Conservation (phyloP, 2,329 filamentous ascomycete species). For the Rhytidhysteron rufulum region DNA sequence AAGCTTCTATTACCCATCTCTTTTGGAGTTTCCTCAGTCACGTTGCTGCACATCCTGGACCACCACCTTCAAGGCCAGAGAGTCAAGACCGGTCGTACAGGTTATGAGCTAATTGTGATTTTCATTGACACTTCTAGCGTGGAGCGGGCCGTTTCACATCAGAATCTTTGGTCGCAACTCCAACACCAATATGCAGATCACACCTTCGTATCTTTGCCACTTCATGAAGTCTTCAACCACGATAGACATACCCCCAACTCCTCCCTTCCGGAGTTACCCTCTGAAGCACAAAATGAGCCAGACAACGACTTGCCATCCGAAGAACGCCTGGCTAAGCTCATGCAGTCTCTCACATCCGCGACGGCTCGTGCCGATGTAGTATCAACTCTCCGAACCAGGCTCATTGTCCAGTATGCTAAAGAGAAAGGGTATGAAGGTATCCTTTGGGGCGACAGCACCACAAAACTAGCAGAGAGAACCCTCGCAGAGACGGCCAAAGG, state of each 20-base stretch:
- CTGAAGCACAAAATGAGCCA: not conserved
- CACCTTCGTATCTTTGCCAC: conserved; percentile 57
- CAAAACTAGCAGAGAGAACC: conserved; percentile 78
- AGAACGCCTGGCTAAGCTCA: conserved; percentile 47
- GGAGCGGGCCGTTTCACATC: conserved; percentile 6
- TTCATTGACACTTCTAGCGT: conserved; percentile 42
- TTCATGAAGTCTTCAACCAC: conserved; percentile 54
- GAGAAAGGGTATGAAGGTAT: conserved; percentile 62
- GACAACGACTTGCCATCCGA: conserved; percentile 3
- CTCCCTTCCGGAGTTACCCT: not conserved
- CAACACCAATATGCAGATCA: conserved; percentile 63
- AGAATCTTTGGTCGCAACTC: conserved; percentile 32
- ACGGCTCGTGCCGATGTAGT: conserved; percentile 74
- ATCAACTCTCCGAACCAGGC: conserved; percentile 65
- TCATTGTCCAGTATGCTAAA: conserved; percentile 57
- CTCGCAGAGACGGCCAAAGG: conserved; percentile 89
- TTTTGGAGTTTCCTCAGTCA: conserved; percentile 75
- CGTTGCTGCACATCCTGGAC: conserved; percentile 72
- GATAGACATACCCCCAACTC: not conserved
- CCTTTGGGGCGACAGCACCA: conserved; percentile 82
- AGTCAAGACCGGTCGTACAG: conserved; percentile 59
- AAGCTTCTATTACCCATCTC: conserved; percentile 76
- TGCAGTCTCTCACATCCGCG: conserved; percentile 63
- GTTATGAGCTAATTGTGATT: conserved; percentile 63
- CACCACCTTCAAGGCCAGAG: conserved; percentile 64